Evolutionary conservation across 331 rosid species (phyloP), one percentile per base, ranked within the genome.

Genomic region (Prunus yedoensis): DNA sequence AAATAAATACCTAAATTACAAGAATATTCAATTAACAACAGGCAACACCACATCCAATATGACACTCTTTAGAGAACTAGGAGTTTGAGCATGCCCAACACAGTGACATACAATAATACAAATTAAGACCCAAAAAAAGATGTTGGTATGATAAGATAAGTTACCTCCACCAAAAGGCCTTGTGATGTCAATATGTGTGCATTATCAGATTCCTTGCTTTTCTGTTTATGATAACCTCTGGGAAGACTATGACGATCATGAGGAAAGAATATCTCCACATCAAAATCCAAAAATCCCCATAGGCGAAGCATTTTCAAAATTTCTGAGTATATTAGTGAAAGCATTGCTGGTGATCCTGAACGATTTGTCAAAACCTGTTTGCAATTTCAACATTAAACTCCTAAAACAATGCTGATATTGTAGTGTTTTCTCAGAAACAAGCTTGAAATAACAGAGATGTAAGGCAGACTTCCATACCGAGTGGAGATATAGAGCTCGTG

Each of bases 281-380:
- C 99, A 75, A 94, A 94, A 84, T 88, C 86, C 76, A 94, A 53
- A 83, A 94, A 96, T 59, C 97, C 92, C 99, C 97, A 92, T 60
- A 92, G 71, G 47, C 99, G 97, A 75, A 92, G 93, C 97, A 90
- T 94, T 88, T 94, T 94, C 66, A 94, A 71, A 73, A 94, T 85
- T 83, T 94, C 97, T 0, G 97, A 90, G 81, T 92, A 92, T 80
- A 92, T 73, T 58, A 94, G 93, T 12, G 99, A 92, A 67, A 94
- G 89, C 90, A 92, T 81, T 73, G 93, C 89, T n/a, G 87, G 74
- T 41, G 97, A 89, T 73, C 97, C 97, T 28, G 93, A 82, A 60
- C 97, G 97, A 77, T 94, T 96, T 27, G 99, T 94, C 96, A 94
- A 89, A 85, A 92, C 99, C 97, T 92, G 87, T 71, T 76, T 85